These are phyloP conservation scores for Aureobasidium melanogenum DNA, from an alignment of 2,329 filamentous ascomycete genomes.

Conservation along the genomic window DNA sequence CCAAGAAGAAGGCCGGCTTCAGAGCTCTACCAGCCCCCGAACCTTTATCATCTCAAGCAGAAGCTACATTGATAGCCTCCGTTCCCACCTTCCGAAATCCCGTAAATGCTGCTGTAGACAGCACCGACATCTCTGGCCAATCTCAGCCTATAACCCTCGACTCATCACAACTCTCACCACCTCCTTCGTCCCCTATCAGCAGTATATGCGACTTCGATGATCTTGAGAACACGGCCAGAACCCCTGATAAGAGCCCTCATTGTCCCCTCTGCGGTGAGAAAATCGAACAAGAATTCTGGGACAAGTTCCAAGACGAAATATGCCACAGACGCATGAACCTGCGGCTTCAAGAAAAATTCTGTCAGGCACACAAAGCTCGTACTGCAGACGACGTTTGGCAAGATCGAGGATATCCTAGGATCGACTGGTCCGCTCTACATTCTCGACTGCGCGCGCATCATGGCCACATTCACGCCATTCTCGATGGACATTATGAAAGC, in stretches of 20 bases:
- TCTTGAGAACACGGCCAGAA: neutral
- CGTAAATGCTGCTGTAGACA: neutral
- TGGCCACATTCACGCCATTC: conserved; percentile 17
- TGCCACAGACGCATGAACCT: conserved; percentile 19
- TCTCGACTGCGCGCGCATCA: conserved; percentile 21
- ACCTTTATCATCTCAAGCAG: neutral
- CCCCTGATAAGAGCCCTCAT: neutral
- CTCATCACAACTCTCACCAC: conserved; percentile 2
- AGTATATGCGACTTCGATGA: neutral
- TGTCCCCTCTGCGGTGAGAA: conserved; percentile 28
- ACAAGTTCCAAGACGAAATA: conserved; percentile 24
- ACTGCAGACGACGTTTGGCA: conserved; percentile 22
- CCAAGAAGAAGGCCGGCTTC: neutral
- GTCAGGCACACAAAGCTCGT: conserved; percentile 22
- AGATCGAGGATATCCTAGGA: conserved; percentile 24
- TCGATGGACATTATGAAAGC: conserved; percentile 19
- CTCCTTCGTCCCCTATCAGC: neutral
- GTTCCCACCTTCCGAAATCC: neutral
- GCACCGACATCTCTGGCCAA: neutral
- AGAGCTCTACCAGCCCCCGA: neutral
- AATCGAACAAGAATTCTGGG: conserved; percentile 19
- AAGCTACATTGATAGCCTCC: neutral
- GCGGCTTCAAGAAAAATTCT: conserved; percentile 27
- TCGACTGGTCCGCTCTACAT: conserved; percentile 24
- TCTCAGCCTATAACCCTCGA: neutral